Conservation (phyloP, 2,329 filamentous ascomycete species). For the Pyrenophora graminea region DNA sequence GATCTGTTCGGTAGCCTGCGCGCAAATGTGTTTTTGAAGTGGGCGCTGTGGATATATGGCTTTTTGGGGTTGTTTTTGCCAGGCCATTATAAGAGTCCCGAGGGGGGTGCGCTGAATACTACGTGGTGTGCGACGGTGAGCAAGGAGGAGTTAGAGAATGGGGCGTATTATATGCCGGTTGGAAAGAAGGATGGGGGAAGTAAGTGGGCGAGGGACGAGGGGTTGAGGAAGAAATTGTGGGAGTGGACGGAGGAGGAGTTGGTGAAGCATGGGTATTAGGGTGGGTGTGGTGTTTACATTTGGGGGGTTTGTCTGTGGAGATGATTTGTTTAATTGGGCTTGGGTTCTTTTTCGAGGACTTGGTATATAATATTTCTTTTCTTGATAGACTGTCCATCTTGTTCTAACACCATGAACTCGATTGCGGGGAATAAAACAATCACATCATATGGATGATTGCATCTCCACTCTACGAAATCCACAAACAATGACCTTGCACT, state of each 20-base stretch:
- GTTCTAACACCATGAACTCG: no score
- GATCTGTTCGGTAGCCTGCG: slow-evolving; percentile 45
- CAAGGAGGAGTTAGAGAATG: slow-evolving; percentile 46
- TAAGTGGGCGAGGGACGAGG: slow-evolving; percentile 32
- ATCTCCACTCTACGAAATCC: no score
- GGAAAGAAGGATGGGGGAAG: slow-evolving; percentile 32
- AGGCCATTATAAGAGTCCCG: slow-evolving; percentile 33
- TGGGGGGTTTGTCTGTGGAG: no score
- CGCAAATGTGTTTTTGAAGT: slow-evolving; percentile 30
- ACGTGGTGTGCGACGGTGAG: slow-evolving; percentile 49
- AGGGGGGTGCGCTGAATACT: slow-evolving; percentile 48
- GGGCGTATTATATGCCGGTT: slow-evolving; percentile 50
- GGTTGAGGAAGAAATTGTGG: slow-evolving; percentile 44
- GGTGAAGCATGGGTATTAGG: slow-evolving; percentile 37
- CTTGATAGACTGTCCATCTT: no score
- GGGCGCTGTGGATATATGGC: slow-evolving; percentile 32
- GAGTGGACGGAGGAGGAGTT: slow-evolving; percentile 46
- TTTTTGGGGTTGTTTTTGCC: slow-evolving; percentile 31
- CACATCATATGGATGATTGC: no score
- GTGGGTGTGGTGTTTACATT: no score
- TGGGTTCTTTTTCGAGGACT: no score
- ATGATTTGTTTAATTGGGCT: no score
- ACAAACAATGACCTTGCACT: no score
- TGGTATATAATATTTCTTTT: no score
- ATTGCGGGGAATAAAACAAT: no score